Evolutionary conservation across 371 early-diverging fungal species (phyloP), one percentile per base, ranked within the genome.

Genomic region (Lichtheimia ornata): DNA sequence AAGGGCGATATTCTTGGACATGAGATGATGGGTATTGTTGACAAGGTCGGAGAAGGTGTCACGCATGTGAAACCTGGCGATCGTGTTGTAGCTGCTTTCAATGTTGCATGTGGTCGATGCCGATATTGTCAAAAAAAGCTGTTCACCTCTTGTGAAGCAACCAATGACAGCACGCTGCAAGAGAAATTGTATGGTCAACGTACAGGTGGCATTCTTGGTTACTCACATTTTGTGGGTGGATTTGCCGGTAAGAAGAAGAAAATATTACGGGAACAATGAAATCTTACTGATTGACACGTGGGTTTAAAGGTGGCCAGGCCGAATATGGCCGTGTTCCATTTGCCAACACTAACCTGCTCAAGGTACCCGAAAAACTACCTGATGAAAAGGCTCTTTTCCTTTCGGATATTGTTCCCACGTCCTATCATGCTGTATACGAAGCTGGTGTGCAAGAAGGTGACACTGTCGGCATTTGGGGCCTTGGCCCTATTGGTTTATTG

Each of bases 51-150:
- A 17, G 51, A 63, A 1, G 59, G 49, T 5, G 82, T 85, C 7
- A 69, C 65, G 14, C 68, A 66, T 7, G 57, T 83, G 66, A 79
- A 84, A 43, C 61, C 61, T 13, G 85, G 87, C 18, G 79, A 84
- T 50, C 70, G 83, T 24, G 84, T 86, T 6, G 84, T 83, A 4
- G 75, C 77, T 14, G 63, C 79, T 4, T 82, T 83, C 66, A 73
- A 70, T 53, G 73, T 84, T 52, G 84, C 82, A 22, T 87, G 89
- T 58, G 89, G 89, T 6, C 53, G 63, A 25, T 89, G 89, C 64
- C 45, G 71, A 9, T 86, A 68, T 56, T 89, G 89, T 57, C 51
- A 64, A 14, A 67, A 72, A 44, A 58, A 71, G 54, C 56, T 64
- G 17, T 80, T 57, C 58, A 84, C 79, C 20, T 62, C 66, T 49